Evolutionary conservation across 1,284 basidiomycete genomes (phyloP), one percentile per base, ranked within the genome.

Genomic region (Tilletia walkeri): DNA sequence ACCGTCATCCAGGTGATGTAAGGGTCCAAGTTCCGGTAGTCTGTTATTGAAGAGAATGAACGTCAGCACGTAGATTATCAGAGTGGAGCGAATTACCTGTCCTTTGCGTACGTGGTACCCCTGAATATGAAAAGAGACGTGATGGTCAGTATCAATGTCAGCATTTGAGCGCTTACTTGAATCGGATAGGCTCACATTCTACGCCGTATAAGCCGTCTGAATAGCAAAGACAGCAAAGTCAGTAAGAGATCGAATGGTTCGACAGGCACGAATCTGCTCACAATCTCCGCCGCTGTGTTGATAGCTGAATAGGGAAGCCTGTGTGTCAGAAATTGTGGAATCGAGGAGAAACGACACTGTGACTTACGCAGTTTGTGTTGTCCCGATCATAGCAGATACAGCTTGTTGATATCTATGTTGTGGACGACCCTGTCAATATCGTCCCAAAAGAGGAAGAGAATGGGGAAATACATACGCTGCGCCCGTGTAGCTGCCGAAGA

Each of bases 391-490:
- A 5, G 56, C 56, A 16, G 24, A 34, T 30, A 61, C 56, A 18
- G 56, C 16, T 61, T 61, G 56, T 61, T 61, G 56, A 36, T 61
- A 61, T 61, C 56, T 61, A 2, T 30, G 2, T 30, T 30, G 56
- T 61, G 34, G 36, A 4, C n/a, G 2, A 14, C 6, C 1, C 1
- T 9, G 41, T 45, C 41, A 45, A 14, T 14, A 45, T 45, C 41
- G 41, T 14, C 14, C 9, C 3, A 45, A 9, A 7, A 7, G 14
- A 45, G 3, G 41, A 14, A 45, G 1, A 36, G 30, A 34, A 1
- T 7, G 12, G 18, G 7, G 2, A 9, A 9, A 2, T 20, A 61
- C 56, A 9, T 30, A 61, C 56, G 16, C 24, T 9, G 16, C 24
- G 6, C 56, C 56, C 24, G 24, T 34, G 56, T 61, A 61, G 20